Conservation (phyloP, 2,329 filamentous ascomycete species). For the Elsinoe fawcettii region DNA sequence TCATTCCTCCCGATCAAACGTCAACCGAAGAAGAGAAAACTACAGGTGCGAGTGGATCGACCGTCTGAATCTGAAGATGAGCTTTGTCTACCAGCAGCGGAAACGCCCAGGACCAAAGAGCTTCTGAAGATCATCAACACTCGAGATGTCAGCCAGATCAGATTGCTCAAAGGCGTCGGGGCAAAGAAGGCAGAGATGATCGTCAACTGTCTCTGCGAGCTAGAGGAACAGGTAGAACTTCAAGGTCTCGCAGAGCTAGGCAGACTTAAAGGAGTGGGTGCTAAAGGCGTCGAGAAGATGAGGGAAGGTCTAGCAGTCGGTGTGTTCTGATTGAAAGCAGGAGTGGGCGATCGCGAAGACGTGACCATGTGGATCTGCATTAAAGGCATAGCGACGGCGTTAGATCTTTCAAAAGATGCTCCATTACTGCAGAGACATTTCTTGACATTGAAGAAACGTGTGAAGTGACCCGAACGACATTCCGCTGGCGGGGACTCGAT, state of each 20-base stretch:
- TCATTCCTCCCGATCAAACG: slow-evolving; percentile 15
- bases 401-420: background rate
- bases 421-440: background rate
- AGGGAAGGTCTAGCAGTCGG: slow-evolving; percentile 31
- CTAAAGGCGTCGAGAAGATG: slow-evolving; percentile 46
- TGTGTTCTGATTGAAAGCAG: slow-evolving; percentile 10
- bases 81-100: slow-evolving; percentile 21
- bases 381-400: slow-evolving; percentile 11
- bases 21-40: slow-evolving; percentile 35
- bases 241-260: slow-evolving; percentile 37
- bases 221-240: slow-evolving; percentile 28
- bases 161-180: slow-evolving; percentile 61
- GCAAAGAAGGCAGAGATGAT: slow-evolving; percentile 59
- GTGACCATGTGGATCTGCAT: background rate
- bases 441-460: background rate
- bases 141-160: slow-evolving; percentile 58
- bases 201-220: slow-evolving; percentile 41
- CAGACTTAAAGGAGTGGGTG: slow-evolving; percentile 42
- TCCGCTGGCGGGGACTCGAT: background rate
- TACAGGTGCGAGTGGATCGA: slow-evolving; percentile 2
- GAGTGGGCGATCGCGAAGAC: background rate
- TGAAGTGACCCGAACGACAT: background rate
- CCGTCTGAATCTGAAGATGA: slow-evolving; percentile 28
- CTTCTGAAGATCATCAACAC: slow-evolving; percentile 68
- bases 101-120: slow-evolving; percentile 53